Evolutionary conservation across 1,284 basidiomycete genomes (phyloP).

Genomic region (Irpex sp.): DNA sequence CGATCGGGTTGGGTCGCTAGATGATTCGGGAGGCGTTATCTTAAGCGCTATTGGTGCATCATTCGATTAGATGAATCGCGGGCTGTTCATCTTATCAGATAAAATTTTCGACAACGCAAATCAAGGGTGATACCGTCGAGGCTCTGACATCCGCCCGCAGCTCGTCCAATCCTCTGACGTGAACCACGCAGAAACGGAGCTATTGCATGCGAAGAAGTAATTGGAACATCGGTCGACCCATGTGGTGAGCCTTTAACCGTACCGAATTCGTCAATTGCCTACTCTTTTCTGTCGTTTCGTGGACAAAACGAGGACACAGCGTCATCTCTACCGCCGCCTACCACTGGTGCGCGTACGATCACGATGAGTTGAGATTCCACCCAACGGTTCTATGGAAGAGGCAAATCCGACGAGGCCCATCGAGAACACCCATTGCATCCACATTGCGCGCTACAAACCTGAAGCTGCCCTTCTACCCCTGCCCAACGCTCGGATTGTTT

Average conservation of each 20-base stretch:
- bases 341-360: neutral
- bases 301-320: neutral
- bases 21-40: neutral
- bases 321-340: neutral
- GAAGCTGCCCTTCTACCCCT: neutral
- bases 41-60: neutral
- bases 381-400: neutral
- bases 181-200: neutral
- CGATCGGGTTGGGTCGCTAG: neutral
- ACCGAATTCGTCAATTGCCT: neutral
- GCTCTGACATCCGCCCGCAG: neutral
- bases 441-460: neutral
- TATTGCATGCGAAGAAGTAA: neutral
- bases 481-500: neutral
- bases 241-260: neutral
- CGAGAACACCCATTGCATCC: neutral
- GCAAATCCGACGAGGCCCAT: neutral
- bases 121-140: slow-evolving; percentile 1
- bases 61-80: slow-evolving; percentile 37
- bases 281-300: neutral
- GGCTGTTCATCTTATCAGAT: slow-evolving; percentile 27
- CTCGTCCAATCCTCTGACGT: neutral
- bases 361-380: neutral
- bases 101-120: slow-evolving; percentile 3
- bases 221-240: neutral